Conservation (phyloP, 345 rosid species). For the Odontarrhena argentea region DNA sequence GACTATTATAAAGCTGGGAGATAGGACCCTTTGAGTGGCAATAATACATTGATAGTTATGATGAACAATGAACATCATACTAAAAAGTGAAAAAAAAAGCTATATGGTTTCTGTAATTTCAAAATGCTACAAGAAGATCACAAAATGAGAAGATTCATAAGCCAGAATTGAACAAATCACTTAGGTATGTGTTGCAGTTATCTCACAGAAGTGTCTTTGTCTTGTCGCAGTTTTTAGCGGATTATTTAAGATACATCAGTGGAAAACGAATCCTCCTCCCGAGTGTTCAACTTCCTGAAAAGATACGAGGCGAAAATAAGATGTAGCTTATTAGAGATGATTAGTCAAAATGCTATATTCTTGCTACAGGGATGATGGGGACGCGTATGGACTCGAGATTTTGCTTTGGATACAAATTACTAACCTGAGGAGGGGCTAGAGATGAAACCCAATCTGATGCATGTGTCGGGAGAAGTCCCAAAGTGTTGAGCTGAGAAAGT, state of each 20-base stretch:
- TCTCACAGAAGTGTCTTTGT: conserved; percentile 26
- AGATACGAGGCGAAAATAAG: conserved; percentile 5
- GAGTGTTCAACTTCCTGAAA: conserved; percentile 94
- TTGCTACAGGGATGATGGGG: background rate
- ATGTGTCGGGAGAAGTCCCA: conserved; percentile 98
- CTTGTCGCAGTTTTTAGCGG: conserved; percentile 12
- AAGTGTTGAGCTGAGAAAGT: conserved; percentile 78
- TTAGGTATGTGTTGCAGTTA: conserved; percentile 11
- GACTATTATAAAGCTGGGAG: conserved; percentile 21
- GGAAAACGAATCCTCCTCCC: conserved; percentile 72
- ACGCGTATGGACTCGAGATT: background rate
- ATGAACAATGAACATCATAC: conserved; percentile 34
- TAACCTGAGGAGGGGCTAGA: conserved; percentile 92
- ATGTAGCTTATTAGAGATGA: conserved; percentile 7
- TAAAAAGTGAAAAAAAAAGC: conserved; percentile 29
- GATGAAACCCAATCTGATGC: conserved; percentile 99
- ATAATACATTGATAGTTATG: conserved; percentile 36
- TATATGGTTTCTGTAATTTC: conserved; percentile 28
- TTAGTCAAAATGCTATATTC: conserved; percentile 13
- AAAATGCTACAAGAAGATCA: conserved; percentile 39
- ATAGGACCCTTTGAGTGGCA: conserved; percentile 27
- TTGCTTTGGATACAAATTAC: background rate
- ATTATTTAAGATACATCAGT: conserved; percentile 36
- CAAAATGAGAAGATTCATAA: conserved; percentile 11
- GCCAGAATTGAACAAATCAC: conserved; percentile 21